Evolutionary conservation across 176 grass and related monocot genomes (phyloP).

Genomic region (maize (Zea mays)): Zm-B73-REFERENCE-NAM-5.0 NC_050101.1:35698501-35699000

Average conservation of each 20-base stretch:
- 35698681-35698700: slow-evolving; percentile 7
- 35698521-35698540: no score
- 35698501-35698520: no score
- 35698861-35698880: not conserved
- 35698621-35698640: not conserved
- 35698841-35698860: not conserved
- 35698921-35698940: not conserved
- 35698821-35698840: not conserved
- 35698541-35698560: no score
- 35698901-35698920: not conserved
- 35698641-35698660: slow-evolving; percentile 4
- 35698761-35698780: not conserved
- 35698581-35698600: no score
- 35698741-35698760: not conserved
- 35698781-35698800: not conserved
- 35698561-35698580: no score
- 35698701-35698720: not conserved
- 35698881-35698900: not conserved
- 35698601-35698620: no score
- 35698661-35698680: not conserved
- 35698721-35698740: not conserved
- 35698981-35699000: not conserved
- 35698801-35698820: not conserved
- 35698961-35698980: slow-evolving; percentile 1
- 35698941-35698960: not conserved